Evolutionary conservation across 305 asterid species (phyloP).

Genomic region (Solanum hybrid): DNA sequence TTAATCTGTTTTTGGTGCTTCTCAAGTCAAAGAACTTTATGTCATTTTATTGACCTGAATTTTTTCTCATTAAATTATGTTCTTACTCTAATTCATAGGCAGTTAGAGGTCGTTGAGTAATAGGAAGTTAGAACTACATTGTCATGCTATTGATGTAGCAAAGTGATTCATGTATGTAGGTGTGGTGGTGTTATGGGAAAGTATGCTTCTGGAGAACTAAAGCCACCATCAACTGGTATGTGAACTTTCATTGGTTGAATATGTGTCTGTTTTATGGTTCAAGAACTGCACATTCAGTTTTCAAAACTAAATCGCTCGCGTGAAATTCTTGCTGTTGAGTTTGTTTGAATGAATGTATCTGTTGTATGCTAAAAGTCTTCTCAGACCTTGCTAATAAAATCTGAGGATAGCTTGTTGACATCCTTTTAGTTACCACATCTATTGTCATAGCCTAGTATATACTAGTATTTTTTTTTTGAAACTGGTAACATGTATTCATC

Average conservation of each 20-base stretch:
- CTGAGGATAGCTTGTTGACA: background rate
- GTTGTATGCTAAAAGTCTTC: background rate
- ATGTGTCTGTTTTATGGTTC: background rate
- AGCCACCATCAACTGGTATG: conserved; percentile 87
- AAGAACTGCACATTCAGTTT: background rate
- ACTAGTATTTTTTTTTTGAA: background rate
- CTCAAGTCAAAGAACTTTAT: background rate
- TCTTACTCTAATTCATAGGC: background rate
- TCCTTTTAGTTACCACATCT: background rate
- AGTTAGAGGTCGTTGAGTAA: background rate
- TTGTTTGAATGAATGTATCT: background rate
- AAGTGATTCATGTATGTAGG: conserved; percentile 31
- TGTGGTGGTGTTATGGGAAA: conserved; percentile 99
- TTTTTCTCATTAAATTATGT: background rate
- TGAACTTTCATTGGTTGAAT: conserved; percentile 8
- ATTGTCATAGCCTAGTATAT: background rate
- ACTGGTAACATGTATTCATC: background rate
- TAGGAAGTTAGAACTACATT: background rate
- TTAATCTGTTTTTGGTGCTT: conserved; percentile 2
- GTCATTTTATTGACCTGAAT: background rate
- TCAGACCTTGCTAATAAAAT: background rate
- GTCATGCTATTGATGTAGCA: conserved; percentile 6
- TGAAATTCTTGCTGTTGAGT: background rate
- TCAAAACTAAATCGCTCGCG: background rate
- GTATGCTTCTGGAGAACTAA: conserved; percentile 94